A percentile compares a stretch with the other conserved stretches of the same genome.
Conservation (phyloP, 192 early-diverging fungal genomes). For the Chytriomyces hyalinus region DNA sequence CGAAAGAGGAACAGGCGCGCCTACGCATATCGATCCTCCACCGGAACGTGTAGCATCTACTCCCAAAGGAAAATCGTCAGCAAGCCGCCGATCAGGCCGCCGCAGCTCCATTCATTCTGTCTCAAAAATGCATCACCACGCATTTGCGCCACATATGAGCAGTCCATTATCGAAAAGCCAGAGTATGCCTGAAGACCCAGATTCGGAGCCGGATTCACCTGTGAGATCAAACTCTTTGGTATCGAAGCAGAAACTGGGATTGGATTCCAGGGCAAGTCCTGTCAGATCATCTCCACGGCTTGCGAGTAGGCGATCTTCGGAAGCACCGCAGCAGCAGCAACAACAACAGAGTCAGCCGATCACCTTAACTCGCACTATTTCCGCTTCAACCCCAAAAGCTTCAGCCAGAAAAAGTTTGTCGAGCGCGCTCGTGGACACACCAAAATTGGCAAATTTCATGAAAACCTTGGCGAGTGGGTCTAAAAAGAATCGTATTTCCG, state of each 20-base stretch:
- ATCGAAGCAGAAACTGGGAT: background rate
- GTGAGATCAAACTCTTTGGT: background rate
- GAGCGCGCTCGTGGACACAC: constrained; percentile 6
- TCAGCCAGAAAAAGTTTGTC: background rate
- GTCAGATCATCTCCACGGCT: background rate
- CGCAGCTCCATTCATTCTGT: background rate
- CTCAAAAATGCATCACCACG: background rate
- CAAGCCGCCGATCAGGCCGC: background rate
- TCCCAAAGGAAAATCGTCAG: background rate
- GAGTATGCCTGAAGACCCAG: background rate
- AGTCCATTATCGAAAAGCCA: background rate
- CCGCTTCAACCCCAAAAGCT: background rate
- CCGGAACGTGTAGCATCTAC: background rate
- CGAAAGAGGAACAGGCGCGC: background rate
- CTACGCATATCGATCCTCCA: background rate
- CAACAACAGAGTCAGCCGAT: background rate
- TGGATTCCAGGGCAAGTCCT: background rate
- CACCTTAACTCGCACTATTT: background rate
- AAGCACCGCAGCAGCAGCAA: background rate
- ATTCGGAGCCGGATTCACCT: background rate
- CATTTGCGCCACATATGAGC: background rate
- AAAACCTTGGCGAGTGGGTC: constrained; percentile 12
- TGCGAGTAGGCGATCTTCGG: background rate
- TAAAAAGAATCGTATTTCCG: background rate
- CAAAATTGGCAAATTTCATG: constrained; percentile 10